phyloP scores from a whole-genome alignment of 495 filamentous ascomycete genomes.

The Elasticomyces elasticus region DNA sequence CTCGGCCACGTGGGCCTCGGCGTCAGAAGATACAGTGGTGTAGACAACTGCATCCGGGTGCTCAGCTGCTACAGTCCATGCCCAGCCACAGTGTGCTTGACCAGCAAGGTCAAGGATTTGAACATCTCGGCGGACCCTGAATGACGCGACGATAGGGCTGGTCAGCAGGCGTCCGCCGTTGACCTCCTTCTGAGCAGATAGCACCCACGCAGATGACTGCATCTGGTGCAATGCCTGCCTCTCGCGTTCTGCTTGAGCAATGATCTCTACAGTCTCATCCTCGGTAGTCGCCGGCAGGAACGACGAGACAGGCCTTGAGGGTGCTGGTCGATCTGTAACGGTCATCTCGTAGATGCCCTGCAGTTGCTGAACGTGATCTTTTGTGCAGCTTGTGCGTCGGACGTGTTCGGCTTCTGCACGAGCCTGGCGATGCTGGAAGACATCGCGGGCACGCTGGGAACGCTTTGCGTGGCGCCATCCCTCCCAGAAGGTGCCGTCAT shows the following conservation, averaged over 20 bases:
- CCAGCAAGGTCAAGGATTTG: constrained; percentile 85
- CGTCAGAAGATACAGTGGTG: constrained; percentile 56
- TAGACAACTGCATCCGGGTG: constrained; percentile 78
- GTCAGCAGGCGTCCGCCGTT: constrained; percentile 74
- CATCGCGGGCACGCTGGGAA: constrained; percentile 52
- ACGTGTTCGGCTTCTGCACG: constrained; percentile 86
- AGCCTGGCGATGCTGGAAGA: constrained; percentile 70
- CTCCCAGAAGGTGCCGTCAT: constrained; percentile 83
- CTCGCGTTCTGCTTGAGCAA: constrained; percentile 54
- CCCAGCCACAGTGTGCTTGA: constrained; percentile 81
- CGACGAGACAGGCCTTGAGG: constrained; percentile 32
- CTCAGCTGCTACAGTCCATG: constrained; percentile 78
- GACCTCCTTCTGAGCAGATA: constrained; percentile 64
- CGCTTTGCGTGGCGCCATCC: constrained; percentile 66
- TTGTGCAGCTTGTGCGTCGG: constrained; percentile 47
- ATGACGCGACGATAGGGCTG: constrained; percentile 56
- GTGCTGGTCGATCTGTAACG: constrained; percentile 38
- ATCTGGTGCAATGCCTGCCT: constrained; percentile 69
- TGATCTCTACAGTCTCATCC: constrained; percentile 51
- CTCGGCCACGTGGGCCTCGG: constrained; percentile 43
- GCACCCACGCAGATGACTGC: constrained; percentile 63
- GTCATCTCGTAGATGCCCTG: constrained; percentile 66
- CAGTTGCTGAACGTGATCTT: constrained; percentile 48
- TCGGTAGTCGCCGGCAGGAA: constrained; percentile 27
- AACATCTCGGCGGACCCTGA: constrained; percentile 40